Base-by-base conservation (phyloP, 2,329 filamentous ascomycete species). In the Monosporascus ibericus region DNA sequence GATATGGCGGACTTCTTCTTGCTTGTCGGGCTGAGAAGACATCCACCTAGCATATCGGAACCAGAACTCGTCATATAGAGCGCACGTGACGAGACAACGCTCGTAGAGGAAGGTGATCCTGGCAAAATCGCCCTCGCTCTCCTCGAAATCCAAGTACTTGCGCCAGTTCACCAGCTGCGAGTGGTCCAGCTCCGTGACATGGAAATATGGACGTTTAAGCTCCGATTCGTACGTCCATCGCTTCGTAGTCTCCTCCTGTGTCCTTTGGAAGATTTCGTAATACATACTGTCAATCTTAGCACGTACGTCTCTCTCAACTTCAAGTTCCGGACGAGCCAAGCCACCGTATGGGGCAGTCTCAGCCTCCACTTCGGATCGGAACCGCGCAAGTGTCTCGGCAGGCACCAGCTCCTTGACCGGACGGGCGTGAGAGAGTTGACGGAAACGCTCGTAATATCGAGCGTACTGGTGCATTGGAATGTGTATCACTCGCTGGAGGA, bases 51-150 rank as follows among this genome's bases (percentile, higher is more conserved):
- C 90, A 70, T 96, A 99, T n/a, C 94, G 87, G 63, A 95, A 84
- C 94, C 94, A 99, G 70, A 97, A 95, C 66, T 97, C 92, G 48
- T 97, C 92, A 66, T 99, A 96, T 60, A 95, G 87, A 17, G 94
- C 92, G 64, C 90, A 95, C 0, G 90, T 92, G 37, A 96, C 90
- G 49, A 99, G 72, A 63, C 92, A 97, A 49, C 94, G 86, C 74
- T 99, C 94, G 67, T 99, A 97, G 34, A 99, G 74, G 65, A 94
- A 94, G 6, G 88, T 81, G 46, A 80, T 86, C 54, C 94, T 83
- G 15, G 77, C 71, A 59, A 85, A 90, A 58, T 92, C 84, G 49
- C 88, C 90, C 68, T 96, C 87, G 0, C 79, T 73, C 72, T 99
- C 94, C 67, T 99, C 94, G 62, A 95, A 97, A 67, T 97, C 92